phyloP scores from a whole-genome alignment of 169 alveolate genomes.

The Plasmodium malariae region DNA sequence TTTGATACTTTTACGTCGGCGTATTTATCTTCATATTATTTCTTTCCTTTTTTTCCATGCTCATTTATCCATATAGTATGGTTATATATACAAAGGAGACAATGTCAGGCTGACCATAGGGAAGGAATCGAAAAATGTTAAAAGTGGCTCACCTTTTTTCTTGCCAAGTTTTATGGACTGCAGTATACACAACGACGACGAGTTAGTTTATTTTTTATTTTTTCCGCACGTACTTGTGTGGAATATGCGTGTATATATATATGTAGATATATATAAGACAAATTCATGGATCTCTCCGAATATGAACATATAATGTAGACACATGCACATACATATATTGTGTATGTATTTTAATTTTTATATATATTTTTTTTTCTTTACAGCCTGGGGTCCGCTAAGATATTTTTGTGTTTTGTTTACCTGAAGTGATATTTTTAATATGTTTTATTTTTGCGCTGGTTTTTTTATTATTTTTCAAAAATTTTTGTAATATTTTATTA shows the following conservation, averaged over 20 bases:
- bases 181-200: conserved; percentile 68
- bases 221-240: not conserved
- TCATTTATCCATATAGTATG: conserved; percentile 43
- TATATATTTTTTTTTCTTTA: conserved; percentile 6
- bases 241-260: not conserved
- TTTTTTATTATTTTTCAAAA: too few relatives aligned
- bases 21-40: not conserved
- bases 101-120: conserved; percentile 70
- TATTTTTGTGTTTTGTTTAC: conserved; percentile 64
- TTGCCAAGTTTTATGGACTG: conserved; percentile 64
- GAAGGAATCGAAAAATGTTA: conserved; percentile 52
- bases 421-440: not conserved
- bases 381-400: conserved; percentile 73
- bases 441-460: not conserved
- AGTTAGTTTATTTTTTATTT: conserved; percentile 7
- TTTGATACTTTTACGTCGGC: not conserved
- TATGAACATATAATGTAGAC: too few relatives aligned
- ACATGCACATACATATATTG: too few relatives aligned
- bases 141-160: conserved; percentile 64
- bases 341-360: too few relatives aligned
- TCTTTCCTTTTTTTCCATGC: not conserved
- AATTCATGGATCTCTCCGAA: not conserved
- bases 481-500: not conserved
- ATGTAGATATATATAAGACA: not conserved
- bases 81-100: conserved; percentile 73